These are phyloP conservation scores for Knufia fluminis DNA, from an alignment of 2,329 filamentous ascomycete species.

Conservation along the genomic window DNA sequence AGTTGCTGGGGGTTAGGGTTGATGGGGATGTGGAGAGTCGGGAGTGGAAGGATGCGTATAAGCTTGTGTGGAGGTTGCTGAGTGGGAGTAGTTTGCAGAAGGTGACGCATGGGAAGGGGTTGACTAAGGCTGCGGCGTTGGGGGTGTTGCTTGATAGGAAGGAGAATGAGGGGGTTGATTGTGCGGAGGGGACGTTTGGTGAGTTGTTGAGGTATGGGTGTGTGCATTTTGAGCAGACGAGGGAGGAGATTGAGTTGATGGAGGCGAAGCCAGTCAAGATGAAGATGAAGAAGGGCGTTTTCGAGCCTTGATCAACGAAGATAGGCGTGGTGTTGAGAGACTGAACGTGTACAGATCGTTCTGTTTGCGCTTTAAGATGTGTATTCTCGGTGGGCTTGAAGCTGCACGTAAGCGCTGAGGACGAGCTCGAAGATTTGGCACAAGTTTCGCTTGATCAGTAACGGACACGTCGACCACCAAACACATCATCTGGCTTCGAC, in stretches of 20 bases:
- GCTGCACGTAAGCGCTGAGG: too few species aligned
- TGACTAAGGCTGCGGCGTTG: conserved; percentile 19
- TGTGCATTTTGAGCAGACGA: conserved; percentile 25
- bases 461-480: background rate
- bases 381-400: too few species aligned
- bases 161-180: conserved; percentile 22
- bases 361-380: too few species aligned
- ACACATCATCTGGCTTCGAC: background rate
- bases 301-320: too few species aligned
- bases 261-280: conserved; percentile 13
- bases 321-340: too few species aligned
- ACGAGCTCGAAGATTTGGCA: too few species aligned
- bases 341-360: too few species aligned
- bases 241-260: conserved; percentile 14
- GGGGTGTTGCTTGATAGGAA: conserved; percentile 25
- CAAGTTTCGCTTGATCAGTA: background rate
- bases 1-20: conserved; percentile 23
- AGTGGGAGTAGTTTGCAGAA: conserved; percentile 24
- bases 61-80: conserved; percentile 23
- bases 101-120: conserved; percentile 25
- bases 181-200: conserved; percentile 25
- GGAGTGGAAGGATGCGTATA: conserved; percentile 25
- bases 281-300: conserved; percentile 19
- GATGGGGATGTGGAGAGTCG: conserved; percentile 23
- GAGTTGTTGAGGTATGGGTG: conserved; percentile 26